Conservation (phyloP, 305 asterid genomes). For the Fraxinus latifolia region DNA sequence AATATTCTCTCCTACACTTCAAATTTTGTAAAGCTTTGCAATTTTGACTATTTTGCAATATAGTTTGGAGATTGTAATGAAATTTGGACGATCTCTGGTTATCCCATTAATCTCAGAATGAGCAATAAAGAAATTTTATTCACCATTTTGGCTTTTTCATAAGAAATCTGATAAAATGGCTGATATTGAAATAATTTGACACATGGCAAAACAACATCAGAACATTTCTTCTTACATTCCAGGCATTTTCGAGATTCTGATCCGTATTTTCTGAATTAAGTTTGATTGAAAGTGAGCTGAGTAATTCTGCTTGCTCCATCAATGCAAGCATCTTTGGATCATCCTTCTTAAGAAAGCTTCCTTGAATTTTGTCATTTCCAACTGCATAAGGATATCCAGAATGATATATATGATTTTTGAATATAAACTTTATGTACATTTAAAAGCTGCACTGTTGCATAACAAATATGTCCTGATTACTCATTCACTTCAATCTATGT, state of each 20-base stretch:
- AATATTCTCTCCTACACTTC: not conserved
- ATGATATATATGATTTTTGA: constrained; percentile 7
- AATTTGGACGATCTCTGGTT: not conserved
- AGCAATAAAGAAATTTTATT: not conserved
- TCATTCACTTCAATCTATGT: constrained; percentile 10
- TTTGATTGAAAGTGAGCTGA: constrained; percentile 80
- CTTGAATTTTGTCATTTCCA: constrained; percentile 45
- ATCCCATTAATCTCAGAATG: not conserved
- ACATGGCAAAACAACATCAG: constrained; percentile 5
- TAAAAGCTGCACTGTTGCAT: not conserved
- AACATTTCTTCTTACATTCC: constrained; percentile 56
- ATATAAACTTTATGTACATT: constrained; percentile 4
- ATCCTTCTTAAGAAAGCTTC: constrained; percentile 80
- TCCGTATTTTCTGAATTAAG: constrained; percentile 73
- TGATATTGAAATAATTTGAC: constrained; percentile 7
- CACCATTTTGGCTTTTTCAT: not conserved
- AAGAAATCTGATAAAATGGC: not conserved
- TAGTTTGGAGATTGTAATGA: not conserved
- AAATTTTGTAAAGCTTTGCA: not conserved
- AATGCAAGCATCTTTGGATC: constrained; percentile 83
- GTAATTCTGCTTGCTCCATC: constrained; percentile 96
- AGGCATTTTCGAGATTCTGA: constrained; percentile 80
- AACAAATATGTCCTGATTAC: constrained; percentile 5
- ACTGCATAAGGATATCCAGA: constrained; percentile 37
- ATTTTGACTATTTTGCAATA: constrained; percentile 14